phyloP scores from a whole-genome alignment of 2,329 filamentous ascomycete genomes.

The Sclerotinia sclerotiorum region DNA sequence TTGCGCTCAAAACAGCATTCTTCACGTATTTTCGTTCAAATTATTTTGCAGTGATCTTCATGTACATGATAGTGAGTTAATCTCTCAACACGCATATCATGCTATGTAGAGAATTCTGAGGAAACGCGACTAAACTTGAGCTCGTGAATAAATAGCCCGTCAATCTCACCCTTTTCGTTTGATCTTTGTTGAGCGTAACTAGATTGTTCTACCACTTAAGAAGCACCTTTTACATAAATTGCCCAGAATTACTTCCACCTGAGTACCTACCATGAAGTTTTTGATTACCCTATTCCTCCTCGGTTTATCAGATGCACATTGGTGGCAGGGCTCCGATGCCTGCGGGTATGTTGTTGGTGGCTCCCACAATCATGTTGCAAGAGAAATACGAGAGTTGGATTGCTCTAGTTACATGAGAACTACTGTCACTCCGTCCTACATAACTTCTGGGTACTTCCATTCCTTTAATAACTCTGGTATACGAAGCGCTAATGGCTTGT shows the following conservation, averaged over 20 bases:
- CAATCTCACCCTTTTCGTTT: not conserved
- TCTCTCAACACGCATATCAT: slow-evolving; percentile 9
- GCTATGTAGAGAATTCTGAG: not conserved
- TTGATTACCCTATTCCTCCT: slow-evolving; percentile 3
- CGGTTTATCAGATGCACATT: slow-evolving; percentile 7
- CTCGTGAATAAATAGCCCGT: not conserved
- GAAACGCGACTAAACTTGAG: not conserved
- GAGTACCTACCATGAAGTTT: not conserved
- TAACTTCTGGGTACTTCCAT: slow-evolving; percentile 1
- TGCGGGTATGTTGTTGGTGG: slow-evolving; percentile 8
- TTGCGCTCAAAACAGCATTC: slow-evolving; percentile 10
- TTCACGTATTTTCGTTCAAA: slow-evolving; percentile 1
- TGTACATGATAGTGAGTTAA: not conserved
- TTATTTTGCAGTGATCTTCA: not conserved
- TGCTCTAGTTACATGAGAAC: slow-evolving; percentile 12
- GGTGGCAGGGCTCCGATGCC: slow-evolving; percentile 4
- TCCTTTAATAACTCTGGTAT: not conserved
- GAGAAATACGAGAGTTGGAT: slow-evolving; percentile 11
- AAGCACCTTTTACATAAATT: not conserved
- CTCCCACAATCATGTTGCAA: slow-evolving; percentile 8
- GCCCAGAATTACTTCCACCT: not conserved
- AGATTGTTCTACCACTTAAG: not conserved
- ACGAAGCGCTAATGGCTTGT: not conserved
- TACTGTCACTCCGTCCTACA: slow-evolving; percentile 8
- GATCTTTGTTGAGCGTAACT: not conserved